Percentiles rank a stretch among this genome's conserved stretches.
Conservation (phyloP, 352 stramenopile species). For the Bremia lactucae region DNA sequence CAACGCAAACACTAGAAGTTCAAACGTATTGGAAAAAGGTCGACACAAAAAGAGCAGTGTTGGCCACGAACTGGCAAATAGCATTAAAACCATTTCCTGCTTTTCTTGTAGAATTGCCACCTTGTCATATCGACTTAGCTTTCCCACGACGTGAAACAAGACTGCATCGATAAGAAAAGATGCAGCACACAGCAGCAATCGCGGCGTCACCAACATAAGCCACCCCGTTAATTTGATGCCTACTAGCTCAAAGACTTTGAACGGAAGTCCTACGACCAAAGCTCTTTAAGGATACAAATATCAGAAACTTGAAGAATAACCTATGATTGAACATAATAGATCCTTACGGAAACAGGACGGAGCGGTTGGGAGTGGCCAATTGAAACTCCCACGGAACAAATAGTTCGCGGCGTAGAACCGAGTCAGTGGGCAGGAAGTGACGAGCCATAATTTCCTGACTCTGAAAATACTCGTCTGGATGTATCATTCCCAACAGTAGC, state of each 20-base stretch:
- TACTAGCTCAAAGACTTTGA: constrained; percentile 30
- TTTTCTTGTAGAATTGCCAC: constrained; percentile 11
- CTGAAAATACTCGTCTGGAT: constrained; percentile 84
- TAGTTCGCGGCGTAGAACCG: constrained; percentile 21
- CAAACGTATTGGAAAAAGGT: constrained; percentile 74
- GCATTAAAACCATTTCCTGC: constrained; percentile 23
- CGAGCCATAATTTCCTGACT: constrained; percentile 75
- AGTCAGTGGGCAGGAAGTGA: constrained; percentile 21
- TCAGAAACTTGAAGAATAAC: not conserved
- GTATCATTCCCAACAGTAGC: constrained; percentile 44
- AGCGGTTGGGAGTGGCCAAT: constrained; percentile 50
- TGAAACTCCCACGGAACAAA: constrained; percentile 73
- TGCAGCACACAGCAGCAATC: constrained; percentile 42
- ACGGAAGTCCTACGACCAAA: constrained; percentile 39
- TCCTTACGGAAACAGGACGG: constrained; percentile 58
- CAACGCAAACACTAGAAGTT: constrained; percentile 53
- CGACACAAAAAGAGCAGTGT: constrained; percentile 54
- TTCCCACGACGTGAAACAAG: constrained; percentile 32
- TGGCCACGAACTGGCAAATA: constrained; percentile 65
- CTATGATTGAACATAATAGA: constrained; percentile 1
- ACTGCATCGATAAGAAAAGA: constrained; percentile 49
- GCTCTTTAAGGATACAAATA: constrained; percentile 21
- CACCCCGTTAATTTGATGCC: constrained; percentile 28
- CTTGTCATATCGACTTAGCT: constrained; percentile 15
- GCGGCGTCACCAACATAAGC: constrained; percentile 41